Base-by-base conservation (phyloP, 176 grass and related monocot species). In the Zea luxurians region DNA sequence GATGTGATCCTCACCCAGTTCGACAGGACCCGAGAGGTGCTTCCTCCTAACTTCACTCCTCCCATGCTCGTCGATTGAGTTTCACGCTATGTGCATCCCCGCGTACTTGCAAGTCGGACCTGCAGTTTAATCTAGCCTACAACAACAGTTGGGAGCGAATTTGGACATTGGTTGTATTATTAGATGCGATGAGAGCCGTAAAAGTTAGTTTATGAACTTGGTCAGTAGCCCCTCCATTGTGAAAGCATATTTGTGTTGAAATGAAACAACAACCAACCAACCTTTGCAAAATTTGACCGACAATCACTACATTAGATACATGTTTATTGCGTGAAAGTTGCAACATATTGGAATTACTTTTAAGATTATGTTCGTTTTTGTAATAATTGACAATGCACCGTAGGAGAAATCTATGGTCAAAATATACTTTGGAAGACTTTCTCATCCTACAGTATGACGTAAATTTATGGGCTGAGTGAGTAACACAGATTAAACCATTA, bases 1-100 rank as follows among this genome's bases (percentile, higher is more conserved):
- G 92, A 99, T 71, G 90, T 95, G 15, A 95, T 99, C 17, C 96
- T 95, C 21, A 89, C 73, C 0, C 92, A 99, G 69, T 99, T 99
- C 86, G 96, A 99, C 78, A 75, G 88, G 4, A 99, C 83, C 0
- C 48, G 88, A 48, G 90, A 99, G 96, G 96, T 98, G 57, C 48
- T 53, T 40, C 12, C 54, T 68, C 7, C 8, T 34, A 61, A 27
- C 50, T 7, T 13, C 1, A 48, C 16, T 70, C 54, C 36, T 53
- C 16, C 52, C 35, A 6, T 34, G 0, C 0, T 9, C 41, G 15
- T 13, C 20, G 42, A 27, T 2, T 4, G 6, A 1, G 45, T 80
- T 43, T 46, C 6, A 12, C 6, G 36, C 0, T 61, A 13, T 15
- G 4, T n/a, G 52, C 8, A 15, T 37, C 13, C 67, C 0, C 13